Evolutionary conservation across 805 yeast genomes (phyloP), one percentile per base, ranked within the genome.

Genomic region (Metschnikowia proteae): DNA sequence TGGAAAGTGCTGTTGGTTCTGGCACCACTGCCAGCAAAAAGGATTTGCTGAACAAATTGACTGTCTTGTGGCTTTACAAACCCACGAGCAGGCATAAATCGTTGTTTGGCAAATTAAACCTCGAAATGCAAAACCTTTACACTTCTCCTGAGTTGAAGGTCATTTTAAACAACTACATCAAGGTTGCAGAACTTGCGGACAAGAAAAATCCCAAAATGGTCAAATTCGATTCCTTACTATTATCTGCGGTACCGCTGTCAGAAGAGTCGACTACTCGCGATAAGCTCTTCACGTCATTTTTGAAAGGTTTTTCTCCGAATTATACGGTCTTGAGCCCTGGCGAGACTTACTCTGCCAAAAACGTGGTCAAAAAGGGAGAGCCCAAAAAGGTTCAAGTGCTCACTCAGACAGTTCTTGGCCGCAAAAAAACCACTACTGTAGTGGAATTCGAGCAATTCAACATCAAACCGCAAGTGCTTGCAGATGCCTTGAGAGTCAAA

Each of bases 331-430:
- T 72, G 31, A 70, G 56, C 50, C 81, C 82, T 0, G 75, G 78
- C 0, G 79, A 77, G 41, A 27, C 27, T 9, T 38, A 40, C 27
- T 40, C 42, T 17, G 7, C 52, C 10, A 30, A 46, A 7, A 39
- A 45, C 26, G 45, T 50, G 3, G 45, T 54, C 49, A 43, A 46
- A 25, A 86, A 76, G 53, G 98, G 98, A 1, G 65, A 69, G 1
- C 72, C 83, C 0, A 96, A 96, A 7, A 76, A 71, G 38, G 76
- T 92, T 35, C 67, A 75, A 35, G 78, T 94, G 10, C 65, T 80
- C 7, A 83, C 90, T 7, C 94, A 88, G 61, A 79, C 81, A 52
- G 86, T 87, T 56, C 82, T 86, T 51, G 96, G 97, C 1, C 75
- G 95, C 47, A 92, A 90, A 62, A 71, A 83, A 4, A 79, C 90